Base-by-base conservation (phyloP, 129 eudicot species). In the Flaveria bidentis region DNA sequence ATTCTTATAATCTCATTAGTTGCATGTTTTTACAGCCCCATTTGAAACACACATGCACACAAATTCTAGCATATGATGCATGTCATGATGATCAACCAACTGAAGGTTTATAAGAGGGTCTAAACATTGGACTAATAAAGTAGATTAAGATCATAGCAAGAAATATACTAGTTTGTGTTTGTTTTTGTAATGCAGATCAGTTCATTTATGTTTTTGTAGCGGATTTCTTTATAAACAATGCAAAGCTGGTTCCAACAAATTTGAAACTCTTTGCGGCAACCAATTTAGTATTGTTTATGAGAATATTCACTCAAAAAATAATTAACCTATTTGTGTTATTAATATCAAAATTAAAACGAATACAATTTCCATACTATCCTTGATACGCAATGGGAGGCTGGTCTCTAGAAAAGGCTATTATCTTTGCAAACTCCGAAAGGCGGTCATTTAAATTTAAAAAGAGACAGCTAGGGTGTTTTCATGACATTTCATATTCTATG, bases 191-290 rank as follows among this genome's bases (percentile, higher is more conserved):
- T 70, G 61, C 20, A 49, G 50, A 50, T 25, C 25, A 44, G 61
- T 49, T 15, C 30, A 47, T 49, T 70, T 25, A 47, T 26, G 42
- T 70, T 25, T 47, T 49, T 70, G 14, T 47, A 23, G 45, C 50
- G 30, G 76, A n/a, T 71, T 51, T 58, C 13, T 58, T 58, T 71
- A 30, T 52, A 71, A 33, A 51, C 64, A 52, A 28, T 71, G 58
- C 46, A 51, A 52, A 51, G 49, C 61, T 30, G 47, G 49, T 52
- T 63, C 47, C 23, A 28, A 33, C 58, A 69, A 17, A 15, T 51
- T 28, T 33, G 45, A 16, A 30, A 23, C 6, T 50, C 41, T 13
- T 70, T 26, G 12, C 28, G 50, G 60, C 22, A 10, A 30, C 46
- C 46, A 33, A 11, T 60, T 60, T 9, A 11, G 8, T 23, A 23